Percentiles rank a stretch among this genome's conserved stretches.
Conservation (phyloP, 768 basidiomycete species). For the Boletus tomentosulus region DNA sequence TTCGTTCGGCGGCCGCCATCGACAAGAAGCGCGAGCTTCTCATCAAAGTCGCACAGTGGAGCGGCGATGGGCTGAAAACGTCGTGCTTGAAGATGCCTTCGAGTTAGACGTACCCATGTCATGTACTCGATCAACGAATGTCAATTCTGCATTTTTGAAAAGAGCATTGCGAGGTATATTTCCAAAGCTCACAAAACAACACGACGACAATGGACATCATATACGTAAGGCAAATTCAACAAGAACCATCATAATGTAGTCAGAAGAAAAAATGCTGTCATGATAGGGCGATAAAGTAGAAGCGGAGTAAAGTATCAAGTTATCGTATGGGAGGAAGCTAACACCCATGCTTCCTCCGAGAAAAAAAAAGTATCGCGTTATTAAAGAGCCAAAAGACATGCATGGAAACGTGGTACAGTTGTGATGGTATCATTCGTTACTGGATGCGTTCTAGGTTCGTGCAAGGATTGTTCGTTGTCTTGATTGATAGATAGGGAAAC, state of each 20-base stretch:
- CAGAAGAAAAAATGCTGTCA: not conserved
- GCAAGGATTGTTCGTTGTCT: conserved; percentile 17
- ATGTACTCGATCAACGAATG: not conserved
- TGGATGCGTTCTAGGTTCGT: conserved; percentile 27
- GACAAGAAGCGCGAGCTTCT: conserved; percentile 76
- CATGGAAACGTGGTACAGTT: conserved; percentile 25
- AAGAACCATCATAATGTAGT: conserved; percentile 11
- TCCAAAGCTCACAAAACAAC: conserved; percentile 27
- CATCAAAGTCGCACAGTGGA: conserved; percentile 78
- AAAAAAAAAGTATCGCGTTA: not conserved
- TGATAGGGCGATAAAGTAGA: conserved; percentile 10
- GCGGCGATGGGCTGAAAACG: conserved; percentile 75
- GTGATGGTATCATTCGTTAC: conserved; percentile 23
- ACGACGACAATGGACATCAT: conserved; percentile 20
- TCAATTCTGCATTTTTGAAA: not conserved
- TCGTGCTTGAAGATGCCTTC: conserved; percentile 77
- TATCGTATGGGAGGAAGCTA: conserved; percentile 3
- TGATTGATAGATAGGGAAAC: conserved; percentile 11
- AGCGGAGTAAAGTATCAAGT: conserved; percentile 12
- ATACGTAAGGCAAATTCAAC: conserved; percentile 10
- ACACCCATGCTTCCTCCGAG: not conserved
- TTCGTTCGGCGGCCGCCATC: conserved; percentile 65
- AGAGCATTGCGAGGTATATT: conserved; percentile 11
- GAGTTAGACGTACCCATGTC: conserved; percentile 29
- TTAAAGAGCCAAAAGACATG: conserved; percentile 9